Percentiles rank a stretch among this genome's conserved stretches.
Evolutionary conservation across 2,329 filamentous ascomycete genomes (phyloP).

Genomic region (Coniochaeta pulveracea): DNA sequence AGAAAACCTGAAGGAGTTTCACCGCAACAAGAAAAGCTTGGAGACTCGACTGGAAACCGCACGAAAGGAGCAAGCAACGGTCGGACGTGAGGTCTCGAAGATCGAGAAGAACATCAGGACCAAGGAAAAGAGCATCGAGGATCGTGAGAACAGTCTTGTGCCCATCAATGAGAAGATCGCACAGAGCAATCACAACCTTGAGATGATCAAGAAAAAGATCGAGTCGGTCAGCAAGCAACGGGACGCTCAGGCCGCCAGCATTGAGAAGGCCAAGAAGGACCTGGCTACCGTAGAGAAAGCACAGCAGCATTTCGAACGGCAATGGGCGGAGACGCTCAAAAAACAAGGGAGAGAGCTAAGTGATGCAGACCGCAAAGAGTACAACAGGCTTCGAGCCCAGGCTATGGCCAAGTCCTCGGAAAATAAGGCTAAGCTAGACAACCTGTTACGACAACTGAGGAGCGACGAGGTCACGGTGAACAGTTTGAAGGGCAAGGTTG

Average conservation of each 20-base stretch:
- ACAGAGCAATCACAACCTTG: conserved; percentile 61
- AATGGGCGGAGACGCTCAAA: conserved; percentile 76
- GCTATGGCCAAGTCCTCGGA: conserved; percentile 72
- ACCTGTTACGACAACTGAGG: conserved; percentile 78
- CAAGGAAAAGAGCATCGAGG: conserved; percentile 80
- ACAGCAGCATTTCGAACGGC: conserved; percentile 74
- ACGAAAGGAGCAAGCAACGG: conserved; percentile 69
- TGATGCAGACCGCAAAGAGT: conserved; percentile 79
- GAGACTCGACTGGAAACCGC: conserved; percentile 72
- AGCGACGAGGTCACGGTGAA: conserved; percentile 86
- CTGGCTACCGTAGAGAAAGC: conserved; percentile 80
- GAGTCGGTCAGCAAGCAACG: conserved; percentile 65
- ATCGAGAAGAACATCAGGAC: conserved; percentile 76
- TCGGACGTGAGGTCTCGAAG: conserved; percentile 64
- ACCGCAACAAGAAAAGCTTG: conserved; percentile 76
- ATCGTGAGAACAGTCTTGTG: conserved; percentile 73
- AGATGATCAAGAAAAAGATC: conserved; percentile 56
- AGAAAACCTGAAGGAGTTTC: conserved; percentile 86
- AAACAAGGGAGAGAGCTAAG: conserved; percentile 80
- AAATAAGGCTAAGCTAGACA: conserved; percentile 74
- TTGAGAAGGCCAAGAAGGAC: conserved; percentile 69
- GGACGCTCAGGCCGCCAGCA: conserved; percentile 55
- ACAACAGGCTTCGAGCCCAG: conserved; percentile 72
- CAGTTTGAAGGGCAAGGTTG: conserved; percentile 79
- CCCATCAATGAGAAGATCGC: conserved; percentile 88